Conservation (phyloP, 2,329 filamentous ascomycete species). For the Neofusicoccum sp. region DNA sequence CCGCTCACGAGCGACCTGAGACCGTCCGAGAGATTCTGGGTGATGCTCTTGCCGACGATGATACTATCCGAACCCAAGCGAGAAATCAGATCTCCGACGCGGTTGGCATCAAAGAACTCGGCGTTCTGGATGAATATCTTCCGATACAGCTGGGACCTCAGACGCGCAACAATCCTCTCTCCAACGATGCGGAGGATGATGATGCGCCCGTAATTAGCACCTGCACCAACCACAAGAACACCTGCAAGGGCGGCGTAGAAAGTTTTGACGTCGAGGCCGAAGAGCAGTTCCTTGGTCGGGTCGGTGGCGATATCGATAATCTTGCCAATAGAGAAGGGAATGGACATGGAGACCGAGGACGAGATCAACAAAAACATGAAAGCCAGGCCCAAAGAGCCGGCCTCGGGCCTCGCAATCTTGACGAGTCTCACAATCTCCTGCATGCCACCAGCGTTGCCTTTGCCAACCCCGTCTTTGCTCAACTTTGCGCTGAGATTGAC, state of each 20-base stretch:
- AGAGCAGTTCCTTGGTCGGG: constrained; percentile 66
- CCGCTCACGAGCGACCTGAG: constrained; percentile 88
- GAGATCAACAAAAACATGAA: constrained; percentile 86
- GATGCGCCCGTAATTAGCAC: constrained; percentile 91
- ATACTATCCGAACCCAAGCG: constrained; percentile 94
- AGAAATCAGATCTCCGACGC: constrained; percentile 94
- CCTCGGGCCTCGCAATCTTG: constrained; percentile 85
- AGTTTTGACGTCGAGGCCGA: constrained; percentile 81
- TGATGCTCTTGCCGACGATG: constrained; percentile 98
- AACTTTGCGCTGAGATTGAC: constrained; percentile 87
- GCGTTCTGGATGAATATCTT: constrained; percentile 96
- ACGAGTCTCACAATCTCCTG: constrained; percentile 84
- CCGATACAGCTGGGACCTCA: constrained; percentile 87
- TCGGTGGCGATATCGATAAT: constrained; percentile 88
- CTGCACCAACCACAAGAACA: constrained; percentile 80
- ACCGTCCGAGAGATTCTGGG: constrained; percentile 96
- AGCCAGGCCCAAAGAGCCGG: constrained; percentile 75
- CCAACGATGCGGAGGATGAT: constrained; percentile 92
- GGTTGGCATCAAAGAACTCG: constrained; percentile 98
- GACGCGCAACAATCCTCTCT: constrained; percentile 87
- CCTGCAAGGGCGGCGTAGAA: constrained; percentile 80
- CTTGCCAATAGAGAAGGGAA: constrained; percentile 94
- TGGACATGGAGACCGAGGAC: constrained; percentile 90
- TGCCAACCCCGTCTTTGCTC: constrained; percentile 71
- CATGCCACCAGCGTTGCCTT: constrained; percentile 58